Base-by-base conservation (phyloP, 2,329 filamentous ascomycete species). In the Davidsoniella australis region DNA sequence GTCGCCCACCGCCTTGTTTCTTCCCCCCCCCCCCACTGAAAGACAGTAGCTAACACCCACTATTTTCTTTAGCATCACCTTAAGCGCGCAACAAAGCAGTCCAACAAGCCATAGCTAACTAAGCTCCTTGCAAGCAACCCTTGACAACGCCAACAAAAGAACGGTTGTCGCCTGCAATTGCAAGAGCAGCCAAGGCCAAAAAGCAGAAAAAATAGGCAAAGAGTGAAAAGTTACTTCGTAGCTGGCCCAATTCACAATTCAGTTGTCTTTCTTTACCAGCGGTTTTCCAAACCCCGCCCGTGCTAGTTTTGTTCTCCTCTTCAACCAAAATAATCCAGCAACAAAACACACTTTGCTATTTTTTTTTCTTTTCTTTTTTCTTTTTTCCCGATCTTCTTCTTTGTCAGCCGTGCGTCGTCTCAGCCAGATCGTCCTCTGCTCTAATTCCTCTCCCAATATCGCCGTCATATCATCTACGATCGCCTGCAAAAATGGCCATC, bases 401-500 rank as follows among this genome's bases (percentile, higher is more conserved):
- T 52, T 51, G 38, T 42, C 38, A 42, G 50, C 47, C 47, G 50
- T 52, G 42, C 46, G 50, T 45, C 47, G 29, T 33, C 29, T 33
- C 29, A 33, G 29, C 24, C 38, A 48, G 50, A 42, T 37, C 41
- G 36, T 48, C 45, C 40, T 45, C 44, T 46, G 47, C 38, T 46
- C 49, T 41, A 43, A 23, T 23, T 41, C 16, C 41, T 45, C 44
- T 9, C 16, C 45, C 44, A 36, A 46, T 29, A 24, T 12, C 46
- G 42, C 36, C 45, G 47, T 48, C 46, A 41, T 49, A 45, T 43
- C 47, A 44, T 48, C 44, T 36, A 23, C 33, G 41, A 59, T 58
- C 58, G 58, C 69, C 50, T 41, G 16, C 38, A 52, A 47, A 63
- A 65, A 81, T 81, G 78, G 71, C 77, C 64, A 70, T 76, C 64